phyloP scores from a whole-genome alignment of 768 basidiomycete genomes.

The Cyclocybe cylindracea region DNA sequence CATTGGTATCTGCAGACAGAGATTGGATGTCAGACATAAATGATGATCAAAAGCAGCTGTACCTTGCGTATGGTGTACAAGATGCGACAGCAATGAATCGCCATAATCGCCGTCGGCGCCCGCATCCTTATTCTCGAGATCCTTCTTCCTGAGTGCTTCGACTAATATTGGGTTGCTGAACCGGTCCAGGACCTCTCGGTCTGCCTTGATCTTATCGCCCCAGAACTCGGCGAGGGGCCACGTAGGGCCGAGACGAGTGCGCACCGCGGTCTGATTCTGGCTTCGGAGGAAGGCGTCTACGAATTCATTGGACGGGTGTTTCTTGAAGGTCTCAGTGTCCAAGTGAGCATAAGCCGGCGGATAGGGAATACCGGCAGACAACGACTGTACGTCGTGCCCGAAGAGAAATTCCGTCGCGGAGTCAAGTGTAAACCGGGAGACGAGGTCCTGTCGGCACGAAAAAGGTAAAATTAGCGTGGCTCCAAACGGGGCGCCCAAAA shows the following conservation, averaged over 20 bases:
- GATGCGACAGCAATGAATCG: constrained; percentile 44
- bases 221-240: constrained; percentile 59
- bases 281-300: constrained; percentile 48
- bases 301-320: constrained; percentile 35
- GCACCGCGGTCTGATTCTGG: constrained; percentile 36
- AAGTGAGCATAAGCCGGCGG: constrained; percentile 25
- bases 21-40: background rate
- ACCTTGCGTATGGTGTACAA: constrained; percentile 53
- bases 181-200: constrained; percentile 40
- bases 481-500: background rate
- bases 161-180: constrained; percentile 48
- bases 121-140: constrained; percentile 16
- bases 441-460: constrained; percentile 31
- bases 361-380: constrained; percentile 49
- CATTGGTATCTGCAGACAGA: constrained; percentile 7
- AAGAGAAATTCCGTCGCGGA: constrained; percentile 63
- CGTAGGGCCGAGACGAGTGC: constrained; percentile 35
- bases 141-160: constrained; percentile 17
- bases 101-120: constrained; percentile 29
- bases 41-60: constrained; percentile 3
- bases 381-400: constrained; percentile 48
- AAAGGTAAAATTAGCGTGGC: background rate
- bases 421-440: constrained; percentile 57
- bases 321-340: constrained; percentile 7
- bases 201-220: constrained; percentile 38